phyloP scores from a whole-genome alignment of 169 alveolate genomes.

The Babesia bovis region DNA sequence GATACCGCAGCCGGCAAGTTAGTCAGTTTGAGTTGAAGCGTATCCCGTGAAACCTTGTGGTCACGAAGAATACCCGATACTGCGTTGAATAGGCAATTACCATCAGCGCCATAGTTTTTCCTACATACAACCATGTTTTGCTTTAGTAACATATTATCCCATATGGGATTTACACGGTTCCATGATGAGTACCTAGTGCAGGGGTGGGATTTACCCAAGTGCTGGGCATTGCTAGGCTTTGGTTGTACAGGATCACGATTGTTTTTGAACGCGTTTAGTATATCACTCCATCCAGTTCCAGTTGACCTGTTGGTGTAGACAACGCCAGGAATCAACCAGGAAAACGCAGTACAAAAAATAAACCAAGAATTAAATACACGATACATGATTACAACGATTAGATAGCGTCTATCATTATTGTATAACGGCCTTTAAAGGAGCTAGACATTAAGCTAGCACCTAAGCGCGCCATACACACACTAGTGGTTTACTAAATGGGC shows the following conservation, averaged over 20 bases:
- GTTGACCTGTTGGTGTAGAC: background rate
- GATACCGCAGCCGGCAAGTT: constrained; percentile 13
- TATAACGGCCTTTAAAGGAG: no score
- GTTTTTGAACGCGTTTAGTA: no score
- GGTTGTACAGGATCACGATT: no score
- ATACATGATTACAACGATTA: background rate
- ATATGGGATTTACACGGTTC: background rate
- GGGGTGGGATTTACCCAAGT: no score
- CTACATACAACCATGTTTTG: constrained; percentile 15
- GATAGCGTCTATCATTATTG: background rate
- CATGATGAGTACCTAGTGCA: constrained; percentile 3
- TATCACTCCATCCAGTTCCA: no score
- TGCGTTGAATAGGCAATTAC: constrained; percentile 53
- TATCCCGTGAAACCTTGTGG: constrained; percentile 10
- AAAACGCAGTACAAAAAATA: background rate
- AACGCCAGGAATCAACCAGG: background rate
- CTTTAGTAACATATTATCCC: background rate
- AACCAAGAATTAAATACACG: background rate
- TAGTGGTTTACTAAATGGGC: no score
- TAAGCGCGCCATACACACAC: no score
- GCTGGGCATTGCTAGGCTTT: no score
- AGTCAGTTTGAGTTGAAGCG: background rate
- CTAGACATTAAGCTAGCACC: no score
- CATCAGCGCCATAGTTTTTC: constrained; percentile 58
- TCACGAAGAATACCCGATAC: constrained; percentile 45